Evolutionary conservation across 345 rosid species (phyloP).

Genomic region (Ceriops tagal): DNA sequence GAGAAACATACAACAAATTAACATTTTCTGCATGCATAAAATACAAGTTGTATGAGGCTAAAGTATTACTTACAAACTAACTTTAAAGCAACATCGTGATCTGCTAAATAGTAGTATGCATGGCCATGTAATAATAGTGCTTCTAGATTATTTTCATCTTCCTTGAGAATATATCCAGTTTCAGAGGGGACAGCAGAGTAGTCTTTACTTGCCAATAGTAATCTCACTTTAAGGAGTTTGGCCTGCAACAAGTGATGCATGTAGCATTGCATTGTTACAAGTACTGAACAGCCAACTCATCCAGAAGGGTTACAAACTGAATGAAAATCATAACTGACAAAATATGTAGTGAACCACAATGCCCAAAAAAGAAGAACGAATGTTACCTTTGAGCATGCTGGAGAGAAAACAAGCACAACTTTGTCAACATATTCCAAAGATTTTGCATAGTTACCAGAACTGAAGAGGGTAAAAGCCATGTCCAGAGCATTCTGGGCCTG

Average conservation of each 20-base stretch:
- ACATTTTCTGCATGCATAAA: constrained; percentile 1
- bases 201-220: constrained; percentile 64
- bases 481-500: constrained; percentile 88
- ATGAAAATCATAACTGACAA: background rate
- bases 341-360: background rate
- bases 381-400: constrained; percentile 80
- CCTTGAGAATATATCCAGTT: constrained; percentile 75
- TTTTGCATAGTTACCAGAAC: constrained; percentile 63
- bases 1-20: constrained; percentile 14
- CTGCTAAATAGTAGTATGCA: constrained; percentile 96
- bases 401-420: constrained; percentile 92
- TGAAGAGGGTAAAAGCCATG: constrained; percentile 57
- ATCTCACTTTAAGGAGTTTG: constrained; percentile 71
- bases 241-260: constrained; percentile 47
- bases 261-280: constrained; percentile 4
- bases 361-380: background rate
- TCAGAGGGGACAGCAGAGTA: constrained; percentile 80
- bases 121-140: constrained; percentile 94
- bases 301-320: background rate
- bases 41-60: too few relatives aligned
- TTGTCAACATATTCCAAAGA: constrained; percentile 78
- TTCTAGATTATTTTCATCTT: constrained; percentile 81
- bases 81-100: constrained; percentile 95
- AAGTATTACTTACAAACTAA: constrained; percentile 20
- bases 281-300: background rate